A percentile compares a stretch with the other conserved stretches of the same genome.
phyloP scores from a whole-genome alignment of 176 grass and related monocot species.

The Oryza meridionalis region DNA sequence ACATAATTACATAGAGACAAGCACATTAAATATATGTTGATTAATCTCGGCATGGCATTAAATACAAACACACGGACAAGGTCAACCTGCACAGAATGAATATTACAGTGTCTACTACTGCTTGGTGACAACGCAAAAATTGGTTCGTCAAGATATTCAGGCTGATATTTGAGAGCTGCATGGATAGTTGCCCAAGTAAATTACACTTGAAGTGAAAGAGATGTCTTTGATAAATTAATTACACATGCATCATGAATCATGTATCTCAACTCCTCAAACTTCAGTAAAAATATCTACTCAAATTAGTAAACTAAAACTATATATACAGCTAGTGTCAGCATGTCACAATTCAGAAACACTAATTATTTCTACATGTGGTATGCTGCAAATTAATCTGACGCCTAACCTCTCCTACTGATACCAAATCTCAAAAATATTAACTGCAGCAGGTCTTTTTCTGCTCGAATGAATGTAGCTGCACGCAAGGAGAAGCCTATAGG shows the following conservation, averaged over 20 bases:
- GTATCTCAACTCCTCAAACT: neutral
- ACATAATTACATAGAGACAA: neutral
- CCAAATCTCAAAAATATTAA: neutral
- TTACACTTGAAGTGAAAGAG: neutral
- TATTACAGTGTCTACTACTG: neutral
- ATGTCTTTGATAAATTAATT: neutral
- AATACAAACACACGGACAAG: neutral
- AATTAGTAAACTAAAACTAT: neutral
- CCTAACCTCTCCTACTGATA: neutral
- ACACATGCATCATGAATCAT: too few species aligned
- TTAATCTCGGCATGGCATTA: neutral
- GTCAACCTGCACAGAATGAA: slow-evolving; percentile 1
- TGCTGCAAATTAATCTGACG: neutral
- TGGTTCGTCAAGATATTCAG: neutral
- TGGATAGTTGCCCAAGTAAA: neutral
- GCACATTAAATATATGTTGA: neutral
- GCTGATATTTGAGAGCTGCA: neutral
- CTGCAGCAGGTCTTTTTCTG: neutral
- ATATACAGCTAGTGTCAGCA: neutral
- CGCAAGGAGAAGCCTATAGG: neutral
- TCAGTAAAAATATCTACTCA: neutral
- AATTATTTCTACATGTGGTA: neutral
- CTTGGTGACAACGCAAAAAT: neutral
- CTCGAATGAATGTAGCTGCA: neutral
- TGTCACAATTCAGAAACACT: neutral